phyloP scores from a whole-genome alignment of 2,329 filamentous ascomycete species.

The Paraphaeosphaeria minitans region DNA sequence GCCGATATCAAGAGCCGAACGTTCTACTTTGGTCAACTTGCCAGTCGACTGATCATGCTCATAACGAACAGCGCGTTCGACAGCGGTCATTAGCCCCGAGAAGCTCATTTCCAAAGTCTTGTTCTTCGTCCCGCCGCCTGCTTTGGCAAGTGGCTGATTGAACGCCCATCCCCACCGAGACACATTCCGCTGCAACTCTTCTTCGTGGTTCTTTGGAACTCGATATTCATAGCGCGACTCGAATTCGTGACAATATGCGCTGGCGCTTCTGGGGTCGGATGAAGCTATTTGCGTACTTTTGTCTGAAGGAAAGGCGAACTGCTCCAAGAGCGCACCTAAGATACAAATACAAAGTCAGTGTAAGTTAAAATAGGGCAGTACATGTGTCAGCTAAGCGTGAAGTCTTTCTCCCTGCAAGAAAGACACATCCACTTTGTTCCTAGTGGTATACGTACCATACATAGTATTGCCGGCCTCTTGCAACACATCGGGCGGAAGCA shows the following conservation, averaged over 20 bases:
- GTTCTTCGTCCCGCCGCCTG: constrained; percentile 38
- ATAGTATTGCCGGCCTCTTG: constrained; percentile 66
- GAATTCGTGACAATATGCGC: constrained; percentile 24
- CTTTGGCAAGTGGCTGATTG: constrained; percentile 67
- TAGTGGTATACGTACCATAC: no score
- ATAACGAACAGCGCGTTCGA: constrained; percentile 61
- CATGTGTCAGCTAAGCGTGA: no score
- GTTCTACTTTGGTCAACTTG: constrained; percentile 35
- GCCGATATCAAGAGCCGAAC: constrained; percentile 50
- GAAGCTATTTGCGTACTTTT: constrained; percentile 18
- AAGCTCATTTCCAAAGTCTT: constrained; percentile 58
- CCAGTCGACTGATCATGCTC: constrained; percentile 36
- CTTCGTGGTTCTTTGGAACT: constrained; percentile 64
- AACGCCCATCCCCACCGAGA: constrained; percentile 70
- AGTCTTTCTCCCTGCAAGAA: no score
- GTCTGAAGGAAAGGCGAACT: constrained; percentile 70
- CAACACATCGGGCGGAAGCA: constrained; percentile 69
- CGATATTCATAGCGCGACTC: constrained; percentile 56
- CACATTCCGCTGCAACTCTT: constrained; percentile 57
- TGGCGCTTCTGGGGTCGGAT: constrained; percentile 22
- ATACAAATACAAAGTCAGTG: no score
- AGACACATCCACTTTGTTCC: no score
- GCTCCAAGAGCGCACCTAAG: constrained; percentile 74
- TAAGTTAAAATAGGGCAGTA: no score
- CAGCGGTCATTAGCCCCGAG: constrained; percentile 69